Evolutionary conservation across 1,139 yeast species (phyloP).

Genomic region (Pneumocystis carinii): DNA sequence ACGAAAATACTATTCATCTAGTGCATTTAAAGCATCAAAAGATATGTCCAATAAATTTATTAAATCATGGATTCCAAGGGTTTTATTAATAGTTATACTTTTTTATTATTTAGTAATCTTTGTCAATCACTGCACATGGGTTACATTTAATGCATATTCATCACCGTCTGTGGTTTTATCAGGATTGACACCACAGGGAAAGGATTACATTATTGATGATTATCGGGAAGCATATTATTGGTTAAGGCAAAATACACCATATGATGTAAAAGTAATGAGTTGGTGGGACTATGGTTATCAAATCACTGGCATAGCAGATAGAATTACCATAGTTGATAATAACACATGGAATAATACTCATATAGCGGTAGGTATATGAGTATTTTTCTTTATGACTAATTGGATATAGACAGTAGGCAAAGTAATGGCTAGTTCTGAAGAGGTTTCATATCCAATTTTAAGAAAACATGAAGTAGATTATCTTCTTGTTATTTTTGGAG

Average conservation of each 20-base stretch:
- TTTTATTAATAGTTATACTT: conserved; percentile 55
- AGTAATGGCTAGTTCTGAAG: conserved; percentile 88
- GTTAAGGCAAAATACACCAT: conserved; percentile 95
- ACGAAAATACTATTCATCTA: neutral
- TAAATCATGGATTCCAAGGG: conserved; percentile 37
- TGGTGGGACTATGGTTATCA: conserved; percentile 99
- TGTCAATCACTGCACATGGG: conserved; percentile 95
- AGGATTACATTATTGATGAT: conserved; percentile 76
- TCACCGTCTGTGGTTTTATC: conserved; percentile 96
- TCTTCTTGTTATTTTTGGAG: conserved; percentile 86
- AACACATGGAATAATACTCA: conserved; percentile 99
- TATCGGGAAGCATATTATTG: conserved; percentile 98
- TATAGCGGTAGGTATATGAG: conserved; percentile 39
- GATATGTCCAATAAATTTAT: conserved; percentile 16
- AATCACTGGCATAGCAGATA: conserved; percentile 99
- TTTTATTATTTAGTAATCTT: conserved; percentile 61
- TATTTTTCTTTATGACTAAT: neutral
- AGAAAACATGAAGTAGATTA: conserved; percentile 91
- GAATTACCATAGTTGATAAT: conserved; percentile 95
- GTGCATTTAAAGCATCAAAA: neutral
- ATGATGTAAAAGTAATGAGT: conserved; percentile 89
- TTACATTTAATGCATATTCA: conserved; percentile 85
- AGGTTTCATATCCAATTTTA: conserved; percentile 72
- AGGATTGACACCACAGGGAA: conserved; percentile 71
- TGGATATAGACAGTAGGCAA: conserved; percentile 64